Percentiles rank a stretch among this genome's conserved stretches.
phyloP scores from a whole-genome alignment of 2,329 filamentous ascomycete genomes.

The Colletotrichum chrysophilum region DNA sequence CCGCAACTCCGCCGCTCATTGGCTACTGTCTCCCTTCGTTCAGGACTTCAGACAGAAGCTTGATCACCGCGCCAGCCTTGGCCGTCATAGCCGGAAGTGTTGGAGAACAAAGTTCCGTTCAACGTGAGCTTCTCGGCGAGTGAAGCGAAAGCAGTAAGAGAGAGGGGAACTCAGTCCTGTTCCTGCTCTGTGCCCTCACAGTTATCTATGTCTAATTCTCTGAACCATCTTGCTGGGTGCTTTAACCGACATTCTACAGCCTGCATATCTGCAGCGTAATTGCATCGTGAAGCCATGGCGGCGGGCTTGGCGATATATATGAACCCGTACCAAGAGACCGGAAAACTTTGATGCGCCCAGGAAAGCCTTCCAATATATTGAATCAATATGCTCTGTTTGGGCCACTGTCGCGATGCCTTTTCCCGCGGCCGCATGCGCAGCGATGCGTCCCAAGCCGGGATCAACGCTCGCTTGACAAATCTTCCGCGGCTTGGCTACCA shows the following conservation, averaged over 20 bases:
- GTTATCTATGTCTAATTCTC: neutral
- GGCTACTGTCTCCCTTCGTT: neutral
- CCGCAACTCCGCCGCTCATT: neutral
- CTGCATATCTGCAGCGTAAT: neutral
- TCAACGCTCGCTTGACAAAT: constrained; percentile 15
- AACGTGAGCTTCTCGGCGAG: neutral
- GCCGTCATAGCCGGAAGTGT: neutral
- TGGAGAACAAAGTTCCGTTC: neutral
- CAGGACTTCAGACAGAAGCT: neutral
- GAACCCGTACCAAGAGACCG: neutral
- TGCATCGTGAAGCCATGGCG: neutral
- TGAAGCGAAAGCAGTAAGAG: neutral
- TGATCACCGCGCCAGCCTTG: neutral
- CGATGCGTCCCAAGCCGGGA: neutral
- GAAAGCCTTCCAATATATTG: neutral
- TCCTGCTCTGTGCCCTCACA: neutral
- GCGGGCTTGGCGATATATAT: neutral
- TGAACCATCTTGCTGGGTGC: neutral
- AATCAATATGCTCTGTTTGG: neutral
- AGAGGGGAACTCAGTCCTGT: neutral
- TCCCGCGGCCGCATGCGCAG: neutral
- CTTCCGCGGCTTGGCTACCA: neutral
- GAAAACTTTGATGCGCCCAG: neutral
- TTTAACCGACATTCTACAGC: neutral
- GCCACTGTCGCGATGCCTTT: neutral